Base-by-base conservation (phyloP, 768 basidiomycete genomes). In the Sarcomyxa edulis region DNA sequence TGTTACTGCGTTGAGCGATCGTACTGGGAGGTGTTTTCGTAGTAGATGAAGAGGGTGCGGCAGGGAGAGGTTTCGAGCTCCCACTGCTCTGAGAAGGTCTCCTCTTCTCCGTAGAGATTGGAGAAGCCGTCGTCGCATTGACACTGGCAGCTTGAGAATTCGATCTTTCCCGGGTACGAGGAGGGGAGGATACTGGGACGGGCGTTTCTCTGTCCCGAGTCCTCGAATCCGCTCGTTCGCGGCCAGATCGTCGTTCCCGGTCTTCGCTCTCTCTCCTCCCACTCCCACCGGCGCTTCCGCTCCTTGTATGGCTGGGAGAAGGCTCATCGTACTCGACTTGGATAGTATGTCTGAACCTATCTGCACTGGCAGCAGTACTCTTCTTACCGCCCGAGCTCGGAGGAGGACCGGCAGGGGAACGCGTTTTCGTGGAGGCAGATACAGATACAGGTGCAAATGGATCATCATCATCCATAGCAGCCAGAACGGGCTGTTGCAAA, bases 311-410 rank as follows among this genome's bases (percentile, higher is more conserved):
- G n/a, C n/a, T n/a, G n/a, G n/a, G n/a, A n/a, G n/a, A n/a, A 50
- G 73, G 72, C 39, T 82, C 81, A 41, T 84, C 86, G 51, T 97
- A 98, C 61, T 99, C 96, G 43, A 98, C 85, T 59, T 98, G 96
- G 32, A 98, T 89, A 7, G 96, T 98, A 60, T 98, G 93, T 34
- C 92, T 69, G 59, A 86, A 82, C 37, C 53, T 55, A 41, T 53
- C 52, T 8, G 46, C 52, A 12, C 38, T 30, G 14, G 22, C 38
- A 32, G 19, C 29, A 19, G 28, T 18, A 18, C 9, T 12, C 4
- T 34, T 34, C 2, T 14, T 11, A 18, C 29, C 16, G 15, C 23
- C 7, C 10, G 15, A 14, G 18, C 23, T 22, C 7, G 18, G 33
- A 6, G n/a, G 15, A 20, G 32, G 29, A 32, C 29, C 30, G 6